Evolutionary conservation across 805 yeast species (phyloP), one percentile per base, ranked within the genome.

Genomic region (Candida taoyuanica): DNA sequence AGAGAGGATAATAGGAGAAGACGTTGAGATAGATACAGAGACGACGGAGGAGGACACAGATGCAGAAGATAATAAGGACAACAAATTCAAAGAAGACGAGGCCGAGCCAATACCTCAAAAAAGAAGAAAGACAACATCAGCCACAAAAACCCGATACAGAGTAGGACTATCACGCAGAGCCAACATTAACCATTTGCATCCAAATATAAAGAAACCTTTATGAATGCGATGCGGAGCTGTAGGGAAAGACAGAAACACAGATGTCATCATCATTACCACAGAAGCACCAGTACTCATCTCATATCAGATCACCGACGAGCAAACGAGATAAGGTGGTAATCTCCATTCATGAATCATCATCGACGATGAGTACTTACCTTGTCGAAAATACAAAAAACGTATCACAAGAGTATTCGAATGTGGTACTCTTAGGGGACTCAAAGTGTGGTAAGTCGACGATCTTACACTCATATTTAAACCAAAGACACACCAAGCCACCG

Each of bases 371-470:
- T 25, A 13, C 5, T n/a, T n/a, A n/a, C n/a, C n/a, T n/a, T n/a
- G n/a, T n/a, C n/a, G n/a, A n/a, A n/a, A n/a, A n/a, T n/a, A n/a
- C n/a, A n/a, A n/a, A n/a, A n/a, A n/a, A n/a, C n/a, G 8, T 7
- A 3, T 8, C 12, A 5, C 11, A 6, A 20, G 34, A 24, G 3
- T 16, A 24, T 17, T 13, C 34, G 6, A 37, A 30, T 20, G 29
- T 54, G 5, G 55, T 50, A 7, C 17, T 56, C 1, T 40, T 56
- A 26, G 61, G 61, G 15, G 61, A 56, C 38, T 39, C 53, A 4
- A 40, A 42, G 16, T 51, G 58, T 48, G 59, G 59, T 3, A 56
- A 56, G 26, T 44, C 59, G 15, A 48, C 49, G 1, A 39, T 56
- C n/a, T 35, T 55, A 9, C 36, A 42, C 16, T 41, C 52, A 3